These are phyloP conservation scores for Eragrostis curvula DNA, from an alignment of 176 grass and related monocot species.

Conservation along the genomic window DNA sequence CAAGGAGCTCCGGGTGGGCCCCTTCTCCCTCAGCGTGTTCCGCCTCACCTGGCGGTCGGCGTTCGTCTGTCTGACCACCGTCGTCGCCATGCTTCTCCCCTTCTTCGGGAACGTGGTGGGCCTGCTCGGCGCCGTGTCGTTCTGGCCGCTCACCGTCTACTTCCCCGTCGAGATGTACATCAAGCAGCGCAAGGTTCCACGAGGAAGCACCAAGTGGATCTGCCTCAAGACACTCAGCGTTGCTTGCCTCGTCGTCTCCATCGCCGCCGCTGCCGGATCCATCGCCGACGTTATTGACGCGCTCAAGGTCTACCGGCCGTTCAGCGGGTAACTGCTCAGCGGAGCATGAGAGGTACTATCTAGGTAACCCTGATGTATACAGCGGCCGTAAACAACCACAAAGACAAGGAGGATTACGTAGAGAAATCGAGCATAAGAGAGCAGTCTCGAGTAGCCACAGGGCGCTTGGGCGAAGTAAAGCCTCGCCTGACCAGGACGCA, in stretches of 20 bases:
- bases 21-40: slow-evolving; percentile 53
- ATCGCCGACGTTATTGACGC: slow-evolving; percentile 69
- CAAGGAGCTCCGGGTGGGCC: slow-evolving; percentile 39
- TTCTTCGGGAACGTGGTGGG: slow-evolving; percentile 88
- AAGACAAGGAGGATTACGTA: no score
- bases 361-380: no score
- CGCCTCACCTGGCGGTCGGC: slow-evolving; percentile 63
- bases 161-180: slow-evolving; percentile 99
- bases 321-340: slow-evolving; percentile 39
- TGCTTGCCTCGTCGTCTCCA: slow-evolving; percentile 62
- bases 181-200: slow-evolving; percentile 49
- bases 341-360: no score
- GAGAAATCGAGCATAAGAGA: no score
- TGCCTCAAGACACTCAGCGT: slow-evolving; percentile 60
- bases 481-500: no score
- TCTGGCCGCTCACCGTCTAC: slow-evolving; percentile 97
- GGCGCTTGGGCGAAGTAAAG: not conserved
- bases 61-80: slow-evolving; percentile 75
- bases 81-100: slow-evolving; percentile 78
- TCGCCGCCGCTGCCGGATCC: slow-evolving; percentile 60
- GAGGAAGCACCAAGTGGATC: slow-evolving; percentile 40
- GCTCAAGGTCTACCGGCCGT: slow-evolving; percentile 71
- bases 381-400: no score
- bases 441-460: not conserved
- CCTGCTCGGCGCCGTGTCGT: slow-evolving; percentile 80